Base-by-base conservation (phyloP, 176 grass and related monocot genomes). In the Eragrostis nindensis region DNA sequence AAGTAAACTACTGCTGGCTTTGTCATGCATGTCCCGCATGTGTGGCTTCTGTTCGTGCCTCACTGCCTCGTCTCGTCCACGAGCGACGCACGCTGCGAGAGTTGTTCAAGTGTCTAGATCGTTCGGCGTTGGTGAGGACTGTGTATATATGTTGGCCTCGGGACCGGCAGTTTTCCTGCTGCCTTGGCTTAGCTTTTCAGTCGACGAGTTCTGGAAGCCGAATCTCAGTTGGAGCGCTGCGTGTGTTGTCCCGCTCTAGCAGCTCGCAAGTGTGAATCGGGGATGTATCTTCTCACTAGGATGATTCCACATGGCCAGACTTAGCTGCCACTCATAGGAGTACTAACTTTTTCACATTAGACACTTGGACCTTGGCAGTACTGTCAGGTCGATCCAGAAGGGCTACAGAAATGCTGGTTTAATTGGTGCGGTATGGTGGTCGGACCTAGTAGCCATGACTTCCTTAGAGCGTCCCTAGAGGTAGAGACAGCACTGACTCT, bases 71-170 rank as follows among this genome's bases (percentile, higher is more conserved):
- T n/a, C n/a, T n/a, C n/a, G 47, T 42, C 29, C 66, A 64, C 74
- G 70, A 49, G 80, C 42, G 17, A 13, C 17, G 81, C 61, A 83
- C 54, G 56, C 62, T 29, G 44, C 19, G 11, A 56, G 45, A 9
- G 69, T 42, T 49, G 53, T 27, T 68, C 64, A 15, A 67, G 62
- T 61, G 86, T 52, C 86, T 68, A 66, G 68, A 62, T 79, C 82
- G 38, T 18, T 67, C 30, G 61, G 29, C 8, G 6, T 12, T 52
- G 36, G 15, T 86, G 55, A 56, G 50, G 49, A 70, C 14, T 21
- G 3, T 61, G 64, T 40, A 60, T 48, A 40, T 77, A 84, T 70
- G 82, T 53, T 39, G 40, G 53, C 47, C 13, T 62, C 44, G 65
- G 66, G 66, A 71, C 53, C 53, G 73, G 65, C 66, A 63, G 30